A percentile compares a stretch with the other conserved stretches of the same genome.
Evolutionary conservation across 192 early-diverging fungal species (phyloP).

Genomic region (Diversispora epigaea): DNA sequence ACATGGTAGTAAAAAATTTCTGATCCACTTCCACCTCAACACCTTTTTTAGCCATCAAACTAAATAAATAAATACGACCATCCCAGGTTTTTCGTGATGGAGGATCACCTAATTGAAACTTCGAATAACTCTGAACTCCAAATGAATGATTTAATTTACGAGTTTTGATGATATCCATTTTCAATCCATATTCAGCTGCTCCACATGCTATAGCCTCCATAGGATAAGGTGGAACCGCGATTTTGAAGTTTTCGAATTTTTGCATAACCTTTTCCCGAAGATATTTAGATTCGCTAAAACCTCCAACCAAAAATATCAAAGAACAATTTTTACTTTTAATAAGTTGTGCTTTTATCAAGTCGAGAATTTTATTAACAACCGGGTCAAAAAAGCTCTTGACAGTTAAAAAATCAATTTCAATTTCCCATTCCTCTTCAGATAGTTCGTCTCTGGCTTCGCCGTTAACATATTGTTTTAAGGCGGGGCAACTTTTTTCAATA

Average conservation of each 20-base stretch:
- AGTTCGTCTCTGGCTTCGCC: not conserved
- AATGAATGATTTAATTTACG: conserved; percentile 12
- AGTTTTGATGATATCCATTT: not conserved
- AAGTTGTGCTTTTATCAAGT: not conserved
- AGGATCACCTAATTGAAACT: conserved; percentile 1
- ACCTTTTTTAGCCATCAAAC: conserved; percentile 4
- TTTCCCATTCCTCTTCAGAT: not conserved
- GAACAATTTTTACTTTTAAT: not conserved
- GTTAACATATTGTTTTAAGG: not conserved
- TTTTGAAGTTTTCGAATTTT: not conserved
- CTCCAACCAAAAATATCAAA: not conserved
- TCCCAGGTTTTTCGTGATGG: conserved; percentile 6
- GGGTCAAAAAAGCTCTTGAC: conserved; percentile 15
- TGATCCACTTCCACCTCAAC: conserved; percentile 17
- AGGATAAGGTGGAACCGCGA: not conserved
- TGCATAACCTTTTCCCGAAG: not conserved
- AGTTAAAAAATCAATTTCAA: conserved; percentile 3
- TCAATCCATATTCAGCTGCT: conserved; percentile 7
- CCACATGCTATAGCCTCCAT: not conserved
- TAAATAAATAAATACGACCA: conserved; percentile 20
- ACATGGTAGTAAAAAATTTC: not conserved
- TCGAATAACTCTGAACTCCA: not conserved
- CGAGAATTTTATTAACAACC: conserved; percentile 10
- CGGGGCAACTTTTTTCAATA: not conserved
- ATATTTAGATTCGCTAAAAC: too few species aligned